Conservation (phyloP, 371 early-diverging fungal genomes). For the Mucor mucedo region DNA sequence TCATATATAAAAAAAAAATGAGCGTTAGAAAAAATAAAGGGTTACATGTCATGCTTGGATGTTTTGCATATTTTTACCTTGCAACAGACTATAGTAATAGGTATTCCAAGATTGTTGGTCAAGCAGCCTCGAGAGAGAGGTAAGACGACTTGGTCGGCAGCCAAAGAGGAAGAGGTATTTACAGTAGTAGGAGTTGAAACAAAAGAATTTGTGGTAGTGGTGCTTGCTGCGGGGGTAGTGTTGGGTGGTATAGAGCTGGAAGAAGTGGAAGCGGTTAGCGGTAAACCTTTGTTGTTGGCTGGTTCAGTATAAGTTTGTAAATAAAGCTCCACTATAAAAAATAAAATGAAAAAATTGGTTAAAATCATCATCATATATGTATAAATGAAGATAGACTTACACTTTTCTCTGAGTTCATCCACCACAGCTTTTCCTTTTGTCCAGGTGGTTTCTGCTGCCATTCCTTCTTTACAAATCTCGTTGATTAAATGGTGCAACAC, state of each 20-base stretch:
- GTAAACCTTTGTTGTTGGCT: conserved; percentile 6
- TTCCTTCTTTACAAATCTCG: conserved; percentile 53
- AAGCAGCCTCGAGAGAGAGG: conserved; percentile 79
- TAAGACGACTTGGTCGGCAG: conserved; percentile 54
- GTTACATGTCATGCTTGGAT: too few species aligned
- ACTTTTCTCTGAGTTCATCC: conserved; percentile 68
- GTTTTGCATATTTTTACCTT: conserved; percentile 63
- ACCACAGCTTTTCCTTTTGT: conserved; percentile 65
- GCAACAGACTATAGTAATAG: conserved; percentile 83
- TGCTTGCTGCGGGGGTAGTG: neutral
- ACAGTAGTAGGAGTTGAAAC: neutral
- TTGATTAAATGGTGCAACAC: conserved; percentile 62
- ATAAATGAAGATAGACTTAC: conserved; percentile 39
- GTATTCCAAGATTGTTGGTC: conserved; percentile 82
- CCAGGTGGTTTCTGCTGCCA: conserved; percentile 37
- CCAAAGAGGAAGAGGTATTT: conserved; percentile 7
- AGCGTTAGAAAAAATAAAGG: neutral
- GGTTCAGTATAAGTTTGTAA: conserved; percentile 60
- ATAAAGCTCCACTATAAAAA: conserved; percentile 52
- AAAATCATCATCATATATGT: too few species aligned
- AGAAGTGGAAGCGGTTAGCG: conserved; percentile 29
- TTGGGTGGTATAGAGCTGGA: conserved; percentile 28
- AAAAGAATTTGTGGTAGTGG: conserved; percentile 3
- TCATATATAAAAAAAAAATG: neutral
- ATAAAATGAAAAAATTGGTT: neutral